These are phyloP conservation scores for Microthyrium microscopicum DNA, from an alignment of 2,329 filamentous ascomycete genomes.

Conservation along the genomic window DNA sequence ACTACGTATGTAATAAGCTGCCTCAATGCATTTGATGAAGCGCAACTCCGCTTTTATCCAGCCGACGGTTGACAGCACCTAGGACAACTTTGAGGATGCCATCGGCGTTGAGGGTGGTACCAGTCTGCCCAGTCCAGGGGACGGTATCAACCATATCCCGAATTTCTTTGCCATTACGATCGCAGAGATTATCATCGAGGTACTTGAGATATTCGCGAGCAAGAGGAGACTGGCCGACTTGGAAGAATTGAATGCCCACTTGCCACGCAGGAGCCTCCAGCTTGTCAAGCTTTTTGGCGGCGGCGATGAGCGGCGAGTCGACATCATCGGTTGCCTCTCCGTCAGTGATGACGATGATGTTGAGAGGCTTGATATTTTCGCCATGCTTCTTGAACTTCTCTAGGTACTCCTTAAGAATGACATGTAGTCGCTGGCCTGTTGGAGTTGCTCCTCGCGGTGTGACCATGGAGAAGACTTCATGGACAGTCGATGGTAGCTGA, in stretches of 20 bases:
- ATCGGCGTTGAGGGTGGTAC: constrained; percentile 44
- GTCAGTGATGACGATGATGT: constrained; percentile 88
- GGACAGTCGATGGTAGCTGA: constrained; percentile 38
- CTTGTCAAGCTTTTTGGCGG: constrained; percentile 54
- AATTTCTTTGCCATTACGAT: constrained; percentile 36
- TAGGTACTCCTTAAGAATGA: constrained; percentile 61
- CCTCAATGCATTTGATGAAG: too few species aligned
- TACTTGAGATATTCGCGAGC: constrained; percentile 50
- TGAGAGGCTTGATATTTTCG: constrained; percentile 54
- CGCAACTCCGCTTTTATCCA: too few species aligned
- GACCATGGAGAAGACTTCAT: constrained; percentile 53
- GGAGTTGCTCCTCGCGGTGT: constrained; percentile 52
- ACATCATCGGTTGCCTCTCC: constrained; percentile 68
- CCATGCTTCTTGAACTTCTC: constrained; percentile 31
- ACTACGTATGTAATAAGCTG: too few species aligned
- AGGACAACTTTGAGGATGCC: constrained; percentile 50
- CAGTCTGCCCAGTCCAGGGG: constrained; percentile 44
- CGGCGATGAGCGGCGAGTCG: constrained; percentile 47
- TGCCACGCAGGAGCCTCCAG: constrained; percentile 61
- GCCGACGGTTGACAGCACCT: constrained; percentile 6
- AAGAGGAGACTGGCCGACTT: constrained; percentile 58
- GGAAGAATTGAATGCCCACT: constrained; percentile 89
- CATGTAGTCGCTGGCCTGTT: constrained; percentile 53
- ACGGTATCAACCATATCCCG: constrained; percentile 89
- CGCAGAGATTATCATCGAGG: constrained; percentile 57